Conservation (phyloP, 2,329 filamentous ascomycete species). For the Zasmidium cellare region DNA sequence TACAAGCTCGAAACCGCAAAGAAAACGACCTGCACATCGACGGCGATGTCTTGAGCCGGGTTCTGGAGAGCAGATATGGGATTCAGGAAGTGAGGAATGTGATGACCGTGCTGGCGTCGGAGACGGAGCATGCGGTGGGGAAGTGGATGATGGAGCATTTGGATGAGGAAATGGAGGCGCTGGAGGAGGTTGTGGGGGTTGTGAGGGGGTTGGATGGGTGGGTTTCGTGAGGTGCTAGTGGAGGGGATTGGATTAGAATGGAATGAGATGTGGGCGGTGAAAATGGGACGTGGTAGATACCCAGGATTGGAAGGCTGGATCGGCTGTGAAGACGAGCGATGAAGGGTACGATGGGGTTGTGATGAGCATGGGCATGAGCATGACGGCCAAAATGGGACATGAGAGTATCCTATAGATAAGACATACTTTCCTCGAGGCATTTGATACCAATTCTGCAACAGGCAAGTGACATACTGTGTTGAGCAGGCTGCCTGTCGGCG, state of each 20-base stretch:
- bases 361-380: neutral
- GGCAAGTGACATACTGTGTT: too few species aligned
- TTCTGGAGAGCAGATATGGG: conserved; percentile 32
- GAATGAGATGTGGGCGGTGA: neutral
- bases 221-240: conserved; percentile 17
- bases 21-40: conserved; percentile 40
- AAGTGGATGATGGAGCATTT: conserved; percentile 34
- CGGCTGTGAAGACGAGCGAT: too few species aligned
- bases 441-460: too few species aligned
- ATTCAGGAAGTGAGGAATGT: conserved; percentile 21
- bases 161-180: conserved; percentile 24
- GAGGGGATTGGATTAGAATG: neutral
- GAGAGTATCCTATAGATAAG: neutral
- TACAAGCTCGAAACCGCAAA: conserved; percentile 16
- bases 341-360: neutral
- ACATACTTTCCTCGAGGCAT: too few species aligned
- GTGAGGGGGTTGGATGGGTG: conserved; percentile 26
- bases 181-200: conserved; percentile 25
- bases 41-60: conserved; percentile 41
- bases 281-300: neutral
- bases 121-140: conserved; percentile 27
- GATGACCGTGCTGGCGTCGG: conserved; percentile 20
- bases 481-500: too few species aligned
- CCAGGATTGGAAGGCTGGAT: neutral
- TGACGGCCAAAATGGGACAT: neutral